phyloP scores from a whole-genome alignment of 495 filamentous ascomycete genomes.

The Lepraria neglecta region DNA sequence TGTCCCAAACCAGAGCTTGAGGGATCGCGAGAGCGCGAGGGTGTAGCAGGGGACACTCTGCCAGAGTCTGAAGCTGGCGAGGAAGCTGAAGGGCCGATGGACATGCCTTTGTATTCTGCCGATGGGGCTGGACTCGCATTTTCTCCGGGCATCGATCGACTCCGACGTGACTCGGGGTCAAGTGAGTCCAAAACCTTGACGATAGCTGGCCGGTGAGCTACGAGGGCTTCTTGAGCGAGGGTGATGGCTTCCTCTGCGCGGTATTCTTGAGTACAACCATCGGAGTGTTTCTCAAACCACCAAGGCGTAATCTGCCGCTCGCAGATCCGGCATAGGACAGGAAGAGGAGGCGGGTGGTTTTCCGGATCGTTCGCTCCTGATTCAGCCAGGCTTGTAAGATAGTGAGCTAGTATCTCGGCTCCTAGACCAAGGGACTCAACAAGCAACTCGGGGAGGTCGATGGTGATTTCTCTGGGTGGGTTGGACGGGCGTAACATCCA shows the following conservation, averaged over 20 bases:
- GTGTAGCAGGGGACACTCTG: conserved; percentile 60
- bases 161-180: conserved; percentile 61
- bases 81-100: conserved; percentile 69
- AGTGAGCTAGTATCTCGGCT: conserved; percentile 88
- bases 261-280: conserved; percentile 92
- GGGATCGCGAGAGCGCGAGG: conserved; percentile 70
- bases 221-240: conserved; percentile 83
- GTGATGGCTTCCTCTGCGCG: conserved; percentile 96
- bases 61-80: conserved; percentile 56
- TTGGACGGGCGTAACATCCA: conserved; percentile 98
- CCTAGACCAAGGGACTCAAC: conserved; percentile 92
- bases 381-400: conserved; percentile 84
- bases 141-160: conserved; percentile 59
- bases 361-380: conserved; percentile 73
- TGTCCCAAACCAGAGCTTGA: conserved; percentile 68
- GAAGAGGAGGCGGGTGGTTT: conserved; percentile 76
- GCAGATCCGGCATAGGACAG: conserved; percentile 92
- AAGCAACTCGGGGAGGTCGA: conserved; percentile 83
- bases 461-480: conserved; percentile 82
- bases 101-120: conserved; percentile 85
- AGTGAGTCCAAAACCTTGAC: conserved; percentile 90
- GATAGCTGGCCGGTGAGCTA: conserved; percentile 92
- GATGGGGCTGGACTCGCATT: conserved; percentile 43
- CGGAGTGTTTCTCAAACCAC: conserved; percentile 99
- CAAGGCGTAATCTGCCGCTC: conserved; percentile 96